Evolutionary conservation across 225 moss, liverwort and hornwort genomes (phyloP).

Genomic region (Polytrichum formosum): DNA sequence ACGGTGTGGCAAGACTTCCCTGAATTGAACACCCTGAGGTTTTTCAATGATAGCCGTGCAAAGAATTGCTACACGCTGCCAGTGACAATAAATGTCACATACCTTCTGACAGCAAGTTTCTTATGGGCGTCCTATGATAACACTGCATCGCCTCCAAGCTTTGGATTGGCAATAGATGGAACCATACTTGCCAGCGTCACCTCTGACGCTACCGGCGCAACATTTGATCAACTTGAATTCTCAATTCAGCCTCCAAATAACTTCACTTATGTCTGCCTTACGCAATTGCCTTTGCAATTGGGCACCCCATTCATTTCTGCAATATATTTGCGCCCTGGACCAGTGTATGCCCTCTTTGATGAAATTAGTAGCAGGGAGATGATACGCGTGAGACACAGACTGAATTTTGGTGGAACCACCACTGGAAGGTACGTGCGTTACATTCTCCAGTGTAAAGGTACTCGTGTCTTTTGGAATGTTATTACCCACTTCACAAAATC

Average conservation of each 20-base stretch:
- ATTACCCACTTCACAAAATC: too few relatives aligned
- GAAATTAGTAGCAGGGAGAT: not conserved
- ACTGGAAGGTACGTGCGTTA: not conserved
- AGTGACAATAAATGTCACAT: not conserved
- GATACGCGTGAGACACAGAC: not conserved
- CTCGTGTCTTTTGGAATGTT: too few relatives aligned
- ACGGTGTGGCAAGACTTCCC: not conserved
- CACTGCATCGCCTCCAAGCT: slow-evolving; percentile 5
- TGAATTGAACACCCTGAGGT: slow-evolving; percentile 16
- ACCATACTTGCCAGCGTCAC: not conserved
- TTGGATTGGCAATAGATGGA: slow-evolving; percentile 24
- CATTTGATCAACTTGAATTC: not conserved
- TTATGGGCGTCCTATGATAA: slow-evolving; percentile 25
- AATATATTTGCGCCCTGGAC: not conserved
- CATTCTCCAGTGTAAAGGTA: too few relatives aligned
- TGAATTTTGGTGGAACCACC: not conserved
- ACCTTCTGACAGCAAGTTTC: slow-evolving; percentile 15
- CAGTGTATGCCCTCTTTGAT: not conserved
- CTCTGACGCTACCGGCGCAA: not conserved
- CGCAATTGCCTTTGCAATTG: not conserved
- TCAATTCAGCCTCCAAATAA: not conserved
- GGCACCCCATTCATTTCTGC: not conserved
- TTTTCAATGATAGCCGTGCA: slow-evolving; percentile 17
- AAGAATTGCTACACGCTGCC: slow-evolving; percentile 36
- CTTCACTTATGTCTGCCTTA: not conserved